phyloP scores from a whole-genome alignment of 1,284 basidiomycete genomes.

The Rhodotorula sp. region DNA sequence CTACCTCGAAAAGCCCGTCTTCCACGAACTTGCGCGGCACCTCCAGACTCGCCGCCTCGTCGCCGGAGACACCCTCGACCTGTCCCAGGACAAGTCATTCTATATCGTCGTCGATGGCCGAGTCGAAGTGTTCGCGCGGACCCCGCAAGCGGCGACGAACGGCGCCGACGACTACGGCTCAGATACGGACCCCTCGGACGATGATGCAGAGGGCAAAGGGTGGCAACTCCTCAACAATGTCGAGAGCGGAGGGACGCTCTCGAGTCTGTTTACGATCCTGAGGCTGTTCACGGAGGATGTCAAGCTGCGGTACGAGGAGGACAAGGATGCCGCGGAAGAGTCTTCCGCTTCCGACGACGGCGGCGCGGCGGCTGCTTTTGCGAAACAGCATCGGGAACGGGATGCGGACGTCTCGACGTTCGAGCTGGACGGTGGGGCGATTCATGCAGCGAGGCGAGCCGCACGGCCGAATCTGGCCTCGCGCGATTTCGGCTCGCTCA shows the following conservation, averaged over 20 bases:
- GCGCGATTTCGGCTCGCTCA: not conserved
- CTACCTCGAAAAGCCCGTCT: slow-evolving; percentile 91
- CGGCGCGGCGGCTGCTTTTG: not conserved
- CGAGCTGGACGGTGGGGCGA: slow-evolving; percentile 14
- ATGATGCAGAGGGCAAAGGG: slow-evolving; percentile 59
- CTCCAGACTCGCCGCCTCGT: slow-evolving; percentile 85
- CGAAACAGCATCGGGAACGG: not conserved
- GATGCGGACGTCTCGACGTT: slow-evolving; percentile 27
- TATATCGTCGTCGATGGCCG: slow-evolving; percentile 92
- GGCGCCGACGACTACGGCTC: slow-evolving; percentile 35
- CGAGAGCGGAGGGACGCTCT: slow-evolving; percentile 87
- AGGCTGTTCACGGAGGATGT: slow-evolving; percentile 95
- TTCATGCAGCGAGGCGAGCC: not conserved
- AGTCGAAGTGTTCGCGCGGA: slow-evolving; percentile 65
- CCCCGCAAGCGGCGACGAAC: slow-evolving; percentile 17
- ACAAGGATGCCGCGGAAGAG: slow-evolving; percentile 31
- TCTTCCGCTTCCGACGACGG: slow-evolving; percentile 5
- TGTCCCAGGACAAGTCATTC: slow-evolving; percentile 85
- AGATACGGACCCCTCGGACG: slow-evolving; percentile 71
- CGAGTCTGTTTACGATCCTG: slow-evolving; percentile 93
- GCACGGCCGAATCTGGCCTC: not conserved
- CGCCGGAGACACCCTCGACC: slow-evolving; percentile 83
- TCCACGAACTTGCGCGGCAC: slow-evolving; percentile 90
- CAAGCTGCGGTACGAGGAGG: slow-evolving; percentile 76
- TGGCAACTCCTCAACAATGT: slow-evolving; percentile 93